phyloP scores from a whole-genome alignment of 2,329 filamentous ascomycete species.

The Exophiala oligosperma region DNA sequence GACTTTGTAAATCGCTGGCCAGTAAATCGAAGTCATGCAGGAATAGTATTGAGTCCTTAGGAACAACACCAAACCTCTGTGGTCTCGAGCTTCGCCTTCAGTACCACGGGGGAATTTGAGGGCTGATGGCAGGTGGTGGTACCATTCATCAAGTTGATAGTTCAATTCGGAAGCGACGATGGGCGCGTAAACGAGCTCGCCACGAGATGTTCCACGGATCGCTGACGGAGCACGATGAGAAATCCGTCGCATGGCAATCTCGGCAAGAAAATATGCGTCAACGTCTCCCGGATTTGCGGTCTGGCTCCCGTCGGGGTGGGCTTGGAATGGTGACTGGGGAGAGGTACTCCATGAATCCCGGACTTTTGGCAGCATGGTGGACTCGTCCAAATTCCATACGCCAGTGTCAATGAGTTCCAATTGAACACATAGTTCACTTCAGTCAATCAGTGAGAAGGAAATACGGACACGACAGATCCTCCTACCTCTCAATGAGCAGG shows the following conservation, averaged over 20 bases:
- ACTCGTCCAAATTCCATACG: slow-evolving; percentile 33
- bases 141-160: slow-evolving; percentile 38
- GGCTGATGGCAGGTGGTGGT: slow-evolving; percentile 33
- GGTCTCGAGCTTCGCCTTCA: not conserved
- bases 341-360: slow-evolving; percentile 29
- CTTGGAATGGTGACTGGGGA: slow-evolving; percentile 11
- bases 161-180: slow-evolving; percentile 35
- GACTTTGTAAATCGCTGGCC: slow-evolving; percentile 32
- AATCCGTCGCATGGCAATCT: slow-evolving; percentile 38
- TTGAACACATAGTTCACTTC: slow-evolving; percentile 30
- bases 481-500: slow-evolving; percentile 31
- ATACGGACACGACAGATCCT: not conserved
- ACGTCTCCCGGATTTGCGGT: not conserved
- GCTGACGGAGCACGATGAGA: slow-evolving; percentile 34
- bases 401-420: slow-evolving; percentile 33
- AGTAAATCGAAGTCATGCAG: slow-evolving; percentile 34
- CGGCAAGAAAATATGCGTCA: slow-evolving; percentile 36
- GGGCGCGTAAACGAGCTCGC: slow-evolving; percentile 31
- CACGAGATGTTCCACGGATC: slow-evolving; percentile 16
- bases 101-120: slow-evolving; percentile 31
- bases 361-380: slow-evolving; percentile 30
- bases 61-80: slow-evolving; percentile 8
- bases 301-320: not conserved
- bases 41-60: slow-evolving; percentile 33
- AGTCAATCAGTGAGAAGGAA: not conserved